A percentile compares a stretch with the other conserved stretches of the same genome.
These are phyloP conservation scores for Neoboletus magnificus DNA, from an alignment of 768 basidiomycete species.

Conservation along the genomic window DNA sequence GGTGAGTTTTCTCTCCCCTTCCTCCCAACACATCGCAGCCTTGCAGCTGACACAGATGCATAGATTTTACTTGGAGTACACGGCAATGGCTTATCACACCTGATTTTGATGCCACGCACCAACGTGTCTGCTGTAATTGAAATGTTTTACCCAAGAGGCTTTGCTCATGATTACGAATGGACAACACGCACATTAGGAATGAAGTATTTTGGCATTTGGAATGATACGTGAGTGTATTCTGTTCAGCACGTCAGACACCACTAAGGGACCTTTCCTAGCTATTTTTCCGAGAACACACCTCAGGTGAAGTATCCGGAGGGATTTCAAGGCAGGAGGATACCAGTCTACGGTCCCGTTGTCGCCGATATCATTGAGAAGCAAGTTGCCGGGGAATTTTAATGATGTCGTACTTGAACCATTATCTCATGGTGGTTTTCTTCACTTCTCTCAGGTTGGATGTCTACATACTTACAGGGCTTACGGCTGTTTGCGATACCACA, in stretches of 20 bases:
- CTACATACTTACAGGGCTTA: not conserved
- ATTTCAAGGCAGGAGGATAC: slow-evolving; percentile 79
- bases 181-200: slow-evolving; percentile 71
- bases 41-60: not conserved
- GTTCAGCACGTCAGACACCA: not conserved
- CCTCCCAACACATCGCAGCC: not conserved
- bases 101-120: slow-evolving; percentile 80
- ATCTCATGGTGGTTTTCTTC: not conserved
- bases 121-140: slow-evolving; percentile 80
- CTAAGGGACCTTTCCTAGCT: slow-evolving; percentile 12
- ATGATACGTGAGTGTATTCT: slow-evolving; percentile 55
- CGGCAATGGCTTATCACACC: slow-evolving; percentile 79
- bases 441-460: not conserved
- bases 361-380: slow-evolving; percentile 73
- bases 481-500: not conserved
- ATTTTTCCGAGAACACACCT: slow-evolving; percentile 39
- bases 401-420: not conserved
- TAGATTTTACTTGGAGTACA: slow-evolving; percentile 72
- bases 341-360: slow-evolving; percentile 62
- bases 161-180: slow-evolving; percentile 87
- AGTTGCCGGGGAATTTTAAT: slow-evolving; percentile 33
- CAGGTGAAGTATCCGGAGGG: slow-evolving; percentile 72
- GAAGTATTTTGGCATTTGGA: slow-evolving; percentile 76
- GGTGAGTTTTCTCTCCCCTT: slow-evolving; percentile 39
- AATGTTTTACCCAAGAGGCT: slow-evolving; percentile 77